Percentiles rank a stretch among this genome's conserved stretches.
Evolutionary conservation across 2,329 filamentous ascomycete species (phyloP).

Genomic region (Exophiala mesophila): DNA sequence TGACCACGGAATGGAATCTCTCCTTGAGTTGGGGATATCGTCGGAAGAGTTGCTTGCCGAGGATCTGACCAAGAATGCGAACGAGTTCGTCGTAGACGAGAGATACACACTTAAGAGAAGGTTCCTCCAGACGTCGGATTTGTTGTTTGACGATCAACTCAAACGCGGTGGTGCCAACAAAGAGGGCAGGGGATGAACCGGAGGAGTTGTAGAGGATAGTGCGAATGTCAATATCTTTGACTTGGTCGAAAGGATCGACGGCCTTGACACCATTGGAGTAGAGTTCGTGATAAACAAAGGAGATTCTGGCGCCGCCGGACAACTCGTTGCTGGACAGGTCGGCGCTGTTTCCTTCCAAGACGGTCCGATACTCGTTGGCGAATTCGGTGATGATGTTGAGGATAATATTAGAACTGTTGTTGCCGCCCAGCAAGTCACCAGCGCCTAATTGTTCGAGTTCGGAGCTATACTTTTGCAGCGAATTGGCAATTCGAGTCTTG

Average conservation of each 20-base stretch:
- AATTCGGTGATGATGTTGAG: slow-evolving; percentile 99
- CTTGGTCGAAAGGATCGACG: slow-evolving; percentile 92
- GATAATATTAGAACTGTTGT: slow-evolving; percentile 88
- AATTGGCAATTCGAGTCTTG: slow-evolving; percentile 92
- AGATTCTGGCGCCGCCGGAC: slow-evolving; percentile 95
- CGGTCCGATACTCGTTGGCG: slow-evolving; percentile 92
- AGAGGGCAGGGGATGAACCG: slow-evolving; percentile 92
- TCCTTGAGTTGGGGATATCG: slow-evolving; percentile 94
- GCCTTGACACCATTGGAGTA: slow-evolving; percentile 98
- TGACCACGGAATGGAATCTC: slow-evolving; percentile 90
- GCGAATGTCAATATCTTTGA: slow-evolving; percentile 96
- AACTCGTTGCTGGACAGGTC: slow-evolving; percentile 92
- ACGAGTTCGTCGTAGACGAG: slow-evolving; percentile 97
- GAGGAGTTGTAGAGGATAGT: slow-evolving; percentile 98
- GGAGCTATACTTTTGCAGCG: slow-evolving; percentile 80
- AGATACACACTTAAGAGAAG: slow-evolving; percentile 93
- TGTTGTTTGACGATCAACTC: slow-evolving; percentile 98
- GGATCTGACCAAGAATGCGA: slow-evolving; percentile 83
- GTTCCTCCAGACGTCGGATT: slow-evolving; percentile 93
- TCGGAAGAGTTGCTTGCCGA: slow-evolving; percentile 83
- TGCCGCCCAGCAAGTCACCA: slow-evolving; percentile 81
- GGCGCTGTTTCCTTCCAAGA: slow-evolving; percentile 93
- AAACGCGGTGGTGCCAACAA: slow-evolving; percentile 96
- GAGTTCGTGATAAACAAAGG: slow-evolving; percentile 97
- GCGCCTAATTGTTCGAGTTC: slow-evolving; percentile 74